These are phyloP conservation scores for Eutrema yunnanense DNA, from an alignment of 345 rosid species.

Conservation along the genomic window DNA sequence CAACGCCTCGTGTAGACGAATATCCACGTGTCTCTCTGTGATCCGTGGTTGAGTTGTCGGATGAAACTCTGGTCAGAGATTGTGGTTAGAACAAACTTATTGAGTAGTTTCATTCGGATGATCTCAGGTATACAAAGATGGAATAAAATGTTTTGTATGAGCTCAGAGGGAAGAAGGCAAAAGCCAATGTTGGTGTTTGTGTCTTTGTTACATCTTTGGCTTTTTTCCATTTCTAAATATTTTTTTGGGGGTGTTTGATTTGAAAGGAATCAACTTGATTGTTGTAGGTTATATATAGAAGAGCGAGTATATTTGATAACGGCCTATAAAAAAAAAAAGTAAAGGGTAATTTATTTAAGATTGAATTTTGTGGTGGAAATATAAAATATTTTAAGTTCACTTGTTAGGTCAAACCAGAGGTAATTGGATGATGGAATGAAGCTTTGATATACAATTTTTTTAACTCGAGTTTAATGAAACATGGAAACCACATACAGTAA, in stretches of 20 bases:
- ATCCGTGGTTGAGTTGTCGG: constrained; percentile 42
- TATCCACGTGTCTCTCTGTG: constrained; percentile 53
- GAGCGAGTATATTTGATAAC: background rate
- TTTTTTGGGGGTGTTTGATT: background rate
- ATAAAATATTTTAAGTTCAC: background rate
- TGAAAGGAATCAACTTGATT: constrained; percentile 8
- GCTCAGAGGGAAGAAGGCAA: constrained; percentile 74
- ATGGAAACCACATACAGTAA: background rate
- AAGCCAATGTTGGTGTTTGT: constrained; percentile 41
- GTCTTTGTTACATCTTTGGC: constrained; percentile 25
- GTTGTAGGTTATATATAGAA: constrained; percentile 18
- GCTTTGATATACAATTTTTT: background rate
- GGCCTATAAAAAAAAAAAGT: background rate
- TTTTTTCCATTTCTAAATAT: constrained; percentile 19
- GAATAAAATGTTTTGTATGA: constrained; percentile 62
- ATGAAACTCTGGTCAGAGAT: constrained; percentile 55
- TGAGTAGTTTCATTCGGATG: constrained; percentile 46
- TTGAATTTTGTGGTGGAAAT: constrained; percentile 8
- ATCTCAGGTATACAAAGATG: constrained; percentile 59
- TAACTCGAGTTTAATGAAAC: background rate
- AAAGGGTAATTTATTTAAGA: background rate
- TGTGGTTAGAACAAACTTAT: constrained; percentile 34
- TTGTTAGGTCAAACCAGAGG: constrained; percentile 16
- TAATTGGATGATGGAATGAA: background rate
- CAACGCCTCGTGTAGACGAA: constrained; percentile 74